Conservation (phyloP, 192 early-diverging fungal species). For the Rhizoclosmatium globosum region DNA sequence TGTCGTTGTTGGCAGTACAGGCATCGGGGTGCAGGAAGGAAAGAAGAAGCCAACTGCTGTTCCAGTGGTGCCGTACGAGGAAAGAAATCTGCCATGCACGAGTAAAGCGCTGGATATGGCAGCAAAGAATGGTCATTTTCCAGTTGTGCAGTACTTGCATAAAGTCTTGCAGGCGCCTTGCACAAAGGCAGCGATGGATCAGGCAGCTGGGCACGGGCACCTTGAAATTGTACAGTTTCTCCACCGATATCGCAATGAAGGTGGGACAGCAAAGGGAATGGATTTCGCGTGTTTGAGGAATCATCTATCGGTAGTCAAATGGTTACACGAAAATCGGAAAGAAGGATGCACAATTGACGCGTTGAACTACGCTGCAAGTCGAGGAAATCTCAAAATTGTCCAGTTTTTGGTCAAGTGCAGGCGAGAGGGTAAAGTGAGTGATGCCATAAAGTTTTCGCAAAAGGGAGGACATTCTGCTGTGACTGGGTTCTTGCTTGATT, state of each 20-base stretch:
- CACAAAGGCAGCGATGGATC: conserved; percentile 35
- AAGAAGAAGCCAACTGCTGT: neutral
- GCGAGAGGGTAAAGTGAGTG: neutral
- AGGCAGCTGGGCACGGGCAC: conserved; percentile 38
- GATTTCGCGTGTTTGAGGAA: conserved; percentile 34
- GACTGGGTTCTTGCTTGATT: neutral
- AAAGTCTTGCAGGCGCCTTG: neutral
- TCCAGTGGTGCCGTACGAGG: neutral
- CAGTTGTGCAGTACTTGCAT: conserved; percentile 22
- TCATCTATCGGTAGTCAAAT: conserved; percentile 35
- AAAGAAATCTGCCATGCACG: neutral
- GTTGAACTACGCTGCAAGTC: conserved; percentile 21
- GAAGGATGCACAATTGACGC: conserved; percentile 42
- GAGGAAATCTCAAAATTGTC: conserved; percentile 10
- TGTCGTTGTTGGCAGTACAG: too few relatives aligned
- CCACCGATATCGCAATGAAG: conserved; percentile 21
- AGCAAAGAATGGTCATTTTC: conserved; percentile 20
- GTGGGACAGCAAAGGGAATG: conserved; percentile 40
- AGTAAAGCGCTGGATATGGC: conserved; percentile 1
- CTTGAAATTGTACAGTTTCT: conserved; percentile 31
- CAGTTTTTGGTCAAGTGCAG: conserved; percentile 18
- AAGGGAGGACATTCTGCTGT: neutral
- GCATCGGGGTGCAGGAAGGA: too few relatives aligned
- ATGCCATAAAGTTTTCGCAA: conserved; percentile 12
- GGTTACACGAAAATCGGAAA: conserved; percentile 36